Base-by-base conservation (phyloP, 1,139 yeast species). In the Yarrowia galli region DNA sequence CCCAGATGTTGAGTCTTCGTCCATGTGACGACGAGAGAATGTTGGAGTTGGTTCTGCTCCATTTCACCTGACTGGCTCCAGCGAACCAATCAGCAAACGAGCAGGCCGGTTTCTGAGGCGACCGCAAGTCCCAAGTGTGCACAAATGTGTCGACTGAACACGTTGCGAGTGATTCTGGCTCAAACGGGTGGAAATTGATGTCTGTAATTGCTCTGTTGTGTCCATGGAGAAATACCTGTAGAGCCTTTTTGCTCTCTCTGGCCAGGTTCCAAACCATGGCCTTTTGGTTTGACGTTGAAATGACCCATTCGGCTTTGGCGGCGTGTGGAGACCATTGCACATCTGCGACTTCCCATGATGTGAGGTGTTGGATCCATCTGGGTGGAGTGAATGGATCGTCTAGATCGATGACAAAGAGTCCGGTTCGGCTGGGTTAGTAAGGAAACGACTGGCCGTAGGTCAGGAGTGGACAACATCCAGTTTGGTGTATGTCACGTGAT, bases 311-410 rank as follows among this genome's bases (percentile, higher is more conserved):
- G 0, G 97, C 96, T 71, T 90, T 90, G 0, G 87, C 83, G 13
- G 84, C 82, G 75, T 92, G 96, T 0, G 98, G 98, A 3, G 96
- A 91, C 98, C 99, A 95, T 76, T 95, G 98, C 0, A 93, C 98
- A 76, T 95, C 98, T 0, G 99, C 98, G 1, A 95, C 99, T 77
- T 95, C 98, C 99, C 99, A 96, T 0, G 97, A 88, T 0, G 98
- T 93, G 40, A 88, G 83, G 75, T 95, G 98, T 69, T 89, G 96
- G 35, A 95, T 83, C 92, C 96, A 91, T 69, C 99, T 81, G 0
- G 99, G 99, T 0, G 97, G 92, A 0, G 96, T 87, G 78, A 92
- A 93, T 0, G 98, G 98, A 77, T 95, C 97, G 74, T 95, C 97
- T 63, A 95, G 78, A 77, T 95, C 98, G n/a, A 95, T 88, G 61